Evolutionary conservation across 2,329 filamentous ascomycete genomes (phyloP).

Genomic region (Aschersonia sp.): DNA sequence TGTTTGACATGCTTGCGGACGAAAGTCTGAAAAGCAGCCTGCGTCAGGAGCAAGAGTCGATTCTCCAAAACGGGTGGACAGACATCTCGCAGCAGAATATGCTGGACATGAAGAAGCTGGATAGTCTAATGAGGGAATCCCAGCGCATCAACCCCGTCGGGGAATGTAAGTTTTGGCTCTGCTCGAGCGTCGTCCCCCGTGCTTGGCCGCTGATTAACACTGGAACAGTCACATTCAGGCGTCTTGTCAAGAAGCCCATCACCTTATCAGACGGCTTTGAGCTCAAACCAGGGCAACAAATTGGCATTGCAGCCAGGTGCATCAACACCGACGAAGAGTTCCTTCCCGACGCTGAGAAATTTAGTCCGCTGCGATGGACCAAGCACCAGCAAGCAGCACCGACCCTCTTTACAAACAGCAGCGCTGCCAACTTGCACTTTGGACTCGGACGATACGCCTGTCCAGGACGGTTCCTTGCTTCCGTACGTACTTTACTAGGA

Average conservation of each 20-base stretch:
- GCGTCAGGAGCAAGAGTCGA: constrained; percentile 2
- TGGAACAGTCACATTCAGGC: constrained; percentile 6
- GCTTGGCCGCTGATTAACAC: not conserved
- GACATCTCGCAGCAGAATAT: constrained; percentile 6
- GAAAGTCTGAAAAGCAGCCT: constrained; percentile 1
- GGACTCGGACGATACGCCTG: constrained; percentile 8
- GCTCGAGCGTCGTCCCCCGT: not conserved
- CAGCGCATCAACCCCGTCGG: constrained; percentile 8
- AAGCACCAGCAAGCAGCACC: constrained; percentile 1
- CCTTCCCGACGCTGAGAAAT: constrained; percentile 2
- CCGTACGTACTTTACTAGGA: constrained; percentile 1
- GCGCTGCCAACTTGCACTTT: constrained; percentile 6
- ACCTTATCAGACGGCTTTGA: constrained; percentile 5
- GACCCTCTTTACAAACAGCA: constrained; percentile 5
- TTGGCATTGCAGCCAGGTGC: constrained; percentile 4
- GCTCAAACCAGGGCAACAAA: constrained; percentile 5
- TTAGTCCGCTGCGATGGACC: constrained; percentile 4
- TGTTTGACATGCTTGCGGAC: constrained; percentile 6
- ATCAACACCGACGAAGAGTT: constrained; percentile 4
- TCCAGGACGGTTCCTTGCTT: constrained; percentile 8
- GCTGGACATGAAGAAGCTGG: constrained; percentile 8
- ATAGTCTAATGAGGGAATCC: constrained; percentile 9
- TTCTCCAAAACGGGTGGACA: constrained; percentile 3
- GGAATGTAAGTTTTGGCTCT: constrained; percentile 2
- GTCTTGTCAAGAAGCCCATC: constrained; percentile 5